phyloP scores from a whole-genome alignment of 2,329 filamentous ascomycete genomes.

The Phyllosticta citribraziliensis region DNA sequence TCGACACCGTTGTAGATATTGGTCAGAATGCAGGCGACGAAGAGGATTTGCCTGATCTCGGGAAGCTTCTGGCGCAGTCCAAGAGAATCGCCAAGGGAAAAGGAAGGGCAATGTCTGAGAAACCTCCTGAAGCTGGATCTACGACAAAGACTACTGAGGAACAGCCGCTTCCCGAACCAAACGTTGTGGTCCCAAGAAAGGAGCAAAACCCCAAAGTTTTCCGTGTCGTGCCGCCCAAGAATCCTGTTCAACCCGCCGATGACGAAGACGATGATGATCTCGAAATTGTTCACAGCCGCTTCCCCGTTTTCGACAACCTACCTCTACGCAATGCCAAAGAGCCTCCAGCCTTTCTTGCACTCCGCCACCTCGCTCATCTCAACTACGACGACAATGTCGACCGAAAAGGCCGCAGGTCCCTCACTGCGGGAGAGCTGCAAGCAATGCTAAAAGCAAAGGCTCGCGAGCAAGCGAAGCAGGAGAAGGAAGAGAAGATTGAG shows the following conservation, averaged over 20 bases:
- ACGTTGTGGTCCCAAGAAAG: neutral
- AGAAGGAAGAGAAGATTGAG: constrained; percentile 68
- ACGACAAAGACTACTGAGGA: neutral
- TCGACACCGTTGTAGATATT: constrained; percentile 5
- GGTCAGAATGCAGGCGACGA: constrained; percentile 11
- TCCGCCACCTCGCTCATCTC: constrained; percentile 67
- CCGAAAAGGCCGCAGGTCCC: constrained; percentile 39
- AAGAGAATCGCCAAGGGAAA: constrained; percentile 48
- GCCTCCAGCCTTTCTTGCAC: constrained; percentile 51
- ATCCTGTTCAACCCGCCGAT: neutral
- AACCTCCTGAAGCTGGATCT: neutral
- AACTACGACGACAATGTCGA: constrained; percentile 50
- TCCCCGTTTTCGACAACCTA: constrained; percentile 56
- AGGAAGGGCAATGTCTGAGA: constrained; percentile 37
- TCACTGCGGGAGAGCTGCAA: constrained; percentile 63
- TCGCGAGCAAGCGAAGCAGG: constrained; percentile 66
- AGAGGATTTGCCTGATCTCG: constrained; percentile 18
- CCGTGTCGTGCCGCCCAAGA: neutral
- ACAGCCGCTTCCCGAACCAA: neutral
- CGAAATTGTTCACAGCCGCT: constrained; percentile 45
- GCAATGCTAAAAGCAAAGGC: constrained; percentile 59
- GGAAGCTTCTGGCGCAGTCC: constrained; percentile 21
- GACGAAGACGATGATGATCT: constrained; percentile 50
- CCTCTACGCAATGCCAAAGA: constrained; percentile 55
- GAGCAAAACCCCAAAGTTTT: neutral